Base-by-base conservation (phyloP, 1,284 basidiomycete species). In the Ceratobasidium sp. region DNA sequence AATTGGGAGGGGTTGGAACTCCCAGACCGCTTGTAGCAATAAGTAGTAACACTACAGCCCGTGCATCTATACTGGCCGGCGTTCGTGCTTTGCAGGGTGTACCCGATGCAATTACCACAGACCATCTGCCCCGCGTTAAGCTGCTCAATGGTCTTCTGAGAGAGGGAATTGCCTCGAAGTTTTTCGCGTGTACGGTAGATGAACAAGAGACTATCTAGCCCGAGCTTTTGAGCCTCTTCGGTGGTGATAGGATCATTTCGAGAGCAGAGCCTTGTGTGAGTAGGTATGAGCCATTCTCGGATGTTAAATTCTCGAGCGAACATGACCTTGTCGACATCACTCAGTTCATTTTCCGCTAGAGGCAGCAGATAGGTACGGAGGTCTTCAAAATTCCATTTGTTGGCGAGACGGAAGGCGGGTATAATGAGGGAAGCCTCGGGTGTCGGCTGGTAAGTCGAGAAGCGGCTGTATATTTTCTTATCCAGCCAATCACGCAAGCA, bases 161-260 rank as follows among this genome's bases (percentile, higher is more conserved):
- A 8, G 43, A 45, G 6, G 9, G 8, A 18, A 3, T 10, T 10
- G 3, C 10, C 4, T 3, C 18, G 4, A 18, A 45, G 4, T 45
- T 64, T 45, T 18, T 74, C 73, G 4, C 73, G 46, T n/a, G 71
- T 50, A 26, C 52, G 58, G 10, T 28, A 58, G 1, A 74, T 55
- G 23, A 62, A 43, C 3, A 71, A 28, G 58, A 57, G 46, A 9
- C 48, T 53, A 10, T 39, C 18, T 6, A 55, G n/a, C n/a, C 73
- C 73, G 8, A 74, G 59, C 21, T 62, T 59, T 21, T 8, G 23
- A 4, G 70, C 73, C 46, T 72, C 73, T 8, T 58, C 70, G 43
- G 16, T 36, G 1, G 70, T 72, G 3, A 74, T 46, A 10, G 69
- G 70, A 18, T 34, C 52, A 3, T 16, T 21, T n/a, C 70, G 43